Conservation (phyloP, 495 filamentous ascomycete genomes). For the Tuber microsphaerosporum region DNA sequence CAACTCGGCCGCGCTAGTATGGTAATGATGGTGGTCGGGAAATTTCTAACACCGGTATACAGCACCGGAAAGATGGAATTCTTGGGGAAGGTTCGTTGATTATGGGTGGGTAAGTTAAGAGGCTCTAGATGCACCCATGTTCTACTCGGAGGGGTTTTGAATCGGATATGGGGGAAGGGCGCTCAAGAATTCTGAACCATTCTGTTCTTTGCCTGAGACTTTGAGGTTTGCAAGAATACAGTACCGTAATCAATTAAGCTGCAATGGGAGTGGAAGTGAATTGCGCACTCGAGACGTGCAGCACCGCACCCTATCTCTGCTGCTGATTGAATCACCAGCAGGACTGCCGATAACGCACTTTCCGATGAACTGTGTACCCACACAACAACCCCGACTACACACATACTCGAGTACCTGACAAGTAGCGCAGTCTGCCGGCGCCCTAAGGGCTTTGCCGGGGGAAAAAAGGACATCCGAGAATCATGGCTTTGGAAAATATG, state of each 20-base stretch:
- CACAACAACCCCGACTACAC: too few species aligned
- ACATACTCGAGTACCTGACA: too few species aligned
- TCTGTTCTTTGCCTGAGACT: not conserved
- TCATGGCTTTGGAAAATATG: not conserved
- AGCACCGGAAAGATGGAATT: not conserved
- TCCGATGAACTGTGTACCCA: too few species aligned
- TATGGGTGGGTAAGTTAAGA: not conserved
- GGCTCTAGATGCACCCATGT: not conserved
- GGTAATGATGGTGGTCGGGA: not conserved
- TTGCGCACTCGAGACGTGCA: not conserved
- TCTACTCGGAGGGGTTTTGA: too few species aligned
- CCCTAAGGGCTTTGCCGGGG: not conserved
- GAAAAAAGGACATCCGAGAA: not conserved
- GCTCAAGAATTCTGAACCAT: not conserved
- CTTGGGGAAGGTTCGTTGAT: not conserved
- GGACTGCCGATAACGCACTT: too few species aligned
- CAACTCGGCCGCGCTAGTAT: not conserved
- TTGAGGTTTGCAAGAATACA: not conserved
- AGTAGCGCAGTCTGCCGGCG: too few species aligned
- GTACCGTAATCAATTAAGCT: not conserved
- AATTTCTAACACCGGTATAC: not conserved
- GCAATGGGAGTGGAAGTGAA: not conserved
- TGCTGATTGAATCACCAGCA: too few species aligned
- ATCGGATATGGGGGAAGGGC: not conserved
- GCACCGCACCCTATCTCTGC: too few species aligned